Conservation (phyloP, 2,329 filamentous ascomycete genomes). For the Xylariaceae sp. region DNA sequence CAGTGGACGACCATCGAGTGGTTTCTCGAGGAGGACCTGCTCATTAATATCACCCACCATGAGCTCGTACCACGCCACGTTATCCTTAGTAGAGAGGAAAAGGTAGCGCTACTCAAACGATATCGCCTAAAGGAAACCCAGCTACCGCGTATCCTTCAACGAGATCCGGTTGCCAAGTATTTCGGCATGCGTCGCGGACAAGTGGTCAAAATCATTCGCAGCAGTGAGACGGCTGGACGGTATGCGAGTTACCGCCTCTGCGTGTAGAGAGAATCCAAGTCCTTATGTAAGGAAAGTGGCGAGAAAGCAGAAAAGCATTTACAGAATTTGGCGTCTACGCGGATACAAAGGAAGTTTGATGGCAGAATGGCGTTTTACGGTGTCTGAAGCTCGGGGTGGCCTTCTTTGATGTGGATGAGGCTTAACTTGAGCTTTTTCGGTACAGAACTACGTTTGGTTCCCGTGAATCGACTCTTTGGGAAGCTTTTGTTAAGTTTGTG, state of each 20-base stretch:
- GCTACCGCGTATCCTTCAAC: slow-evolving; percentile 86
- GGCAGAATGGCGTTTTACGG: slow-evolving; percentile 32
- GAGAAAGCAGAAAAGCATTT: slow-evolving; percentile 23
- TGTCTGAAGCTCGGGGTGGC: slow-evolving; percentile 12
- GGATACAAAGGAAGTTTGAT: slow-evolving; percentile 26
- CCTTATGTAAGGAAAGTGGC: slow-evolving; percentile 1
- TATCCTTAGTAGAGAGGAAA: slow-evolving; percentile 87
- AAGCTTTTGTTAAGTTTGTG: too few relatives aligned
- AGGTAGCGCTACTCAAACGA: slow-evolving; percentile 80
- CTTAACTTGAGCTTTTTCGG: slow-evolving; percentile 12
- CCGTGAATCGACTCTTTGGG: not conserved
- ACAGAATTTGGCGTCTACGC: slow-evolving; percentile 32
- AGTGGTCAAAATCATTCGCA: slow-evolving; percentile 98
- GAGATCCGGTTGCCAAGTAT: slow-evolving; percentile 92
- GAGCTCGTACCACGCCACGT: slow-evolving; percentile 95
- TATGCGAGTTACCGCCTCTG: slow-evolving; percentile 91
- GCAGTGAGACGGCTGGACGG: slow-evolving; percentile 90
- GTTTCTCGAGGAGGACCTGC: slow-evolving; percentile 92
- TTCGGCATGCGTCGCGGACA: slow-evolving; percentile 88
- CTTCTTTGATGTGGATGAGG: slow-evolving; percentile 15
- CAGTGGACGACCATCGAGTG: slow-evolving; percentile 84
- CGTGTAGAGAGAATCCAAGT: slow-evolving; percentile 51
- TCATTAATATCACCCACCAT: slow-evolving; percentile 98
- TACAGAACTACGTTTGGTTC: slow-evolving; percentile 11
- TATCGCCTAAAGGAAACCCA: slow-evolving; percentile 98